These are phyloP conservation scores for Boletus bicolor DNA, from an alignment of 768 basidiomycete genomes.

Conservation along the genomic window DNA sequence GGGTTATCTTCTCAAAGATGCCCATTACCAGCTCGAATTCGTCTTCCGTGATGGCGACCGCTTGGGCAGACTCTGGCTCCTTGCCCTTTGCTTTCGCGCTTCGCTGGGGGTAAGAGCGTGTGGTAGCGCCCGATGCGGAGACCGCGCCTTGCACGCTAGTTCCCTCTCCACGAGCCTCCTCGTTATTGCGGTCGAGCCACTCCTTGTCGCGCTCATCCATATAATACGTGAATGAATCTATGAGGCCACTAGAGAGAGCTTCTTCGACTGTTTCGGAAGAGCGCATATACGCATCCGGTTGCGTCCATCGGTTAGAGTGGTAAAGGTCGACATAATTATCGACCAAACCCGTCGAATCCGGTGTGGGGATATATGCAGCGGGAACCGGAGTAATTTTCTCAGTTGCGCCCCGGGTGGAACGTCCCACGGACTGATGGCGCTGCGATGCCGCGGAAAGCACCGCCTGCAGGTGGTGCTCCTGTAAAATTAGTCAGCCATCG, in stretches of 20 bases:
- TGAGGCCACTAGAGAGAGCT: conserved; percentile 52
- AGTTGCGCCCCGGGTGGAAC: conserved; percentile 34
- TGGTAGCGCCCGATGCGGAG: conserved; percentile 46
- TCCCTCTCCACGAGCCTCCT: conserved; percentile 80
- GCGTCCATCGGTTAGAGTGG: conserved; percentile 62
- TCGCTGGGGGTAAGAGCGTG: conserved; percentile 52
- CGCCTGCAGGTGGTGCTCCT: conserved; percentile 60
- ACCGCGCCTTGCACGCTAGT: conserved; percentile 73
- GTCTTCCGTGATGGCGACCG: conserved; percentile 77
- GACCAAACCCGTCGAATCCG: conserved; percentile 80
- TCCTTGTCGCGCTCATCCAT: conserved; percentile 96
- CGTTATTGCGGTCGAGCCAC: conserved; percentile 93
- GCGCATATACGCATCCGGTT: conserved; percentile 73
- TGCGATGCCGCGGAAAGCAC: conserved; percentile 55
- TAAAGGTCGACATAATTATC: conserved; percentile 80
- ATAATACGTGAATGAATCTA: conserved; percentile 80
- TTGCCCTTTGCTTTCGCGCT: conserved; percentile 84
- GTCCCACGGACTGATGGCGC: conserved; percentile 39
- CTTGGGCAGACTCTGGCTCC: conserved; percentile 66
- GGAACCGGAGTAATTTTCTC: conserved; percentile 38
- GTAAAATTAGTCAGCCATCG: conserved; percentile 50
- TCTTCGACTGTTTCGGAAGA: conserved; percentile 89
- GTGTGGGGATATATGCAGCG: conserved; percentile 85
- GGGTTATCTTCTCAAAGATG: conserved; percentile 85
- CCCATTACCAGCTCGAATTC: conserved; percentile 97